phyloP scores from a whole-genome alignment of 179 eudicot genomes.

The Gypsophila paniculata region DNA sequence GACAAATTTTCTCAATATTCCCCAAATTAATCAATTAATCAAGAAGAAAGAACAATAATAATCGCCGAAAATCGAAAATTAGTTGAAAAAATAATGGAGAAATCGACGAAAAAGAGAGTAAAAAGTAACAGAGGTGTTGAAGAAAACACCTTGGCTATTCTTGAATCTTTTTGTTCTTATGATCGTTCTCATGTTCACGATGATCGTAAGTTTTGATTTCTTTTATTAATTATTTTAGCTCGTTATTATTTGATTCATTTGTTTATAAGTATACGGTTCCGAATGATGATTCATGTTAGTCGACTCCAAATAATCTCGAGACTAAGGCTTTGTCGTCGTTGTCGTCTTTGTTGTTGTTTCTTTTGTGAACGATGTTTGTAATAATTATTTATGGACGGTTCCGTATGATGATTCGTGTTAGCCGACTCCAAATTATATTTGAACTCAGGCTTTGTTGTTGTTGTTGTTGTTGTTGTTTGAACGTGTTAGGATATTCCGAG shows the following conservation, averaged over 20 bases:
- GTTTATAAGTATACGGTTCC: no score
- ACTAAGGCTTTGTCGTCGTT: no score
- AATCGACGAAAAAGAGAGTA: slow-evolving; percentile 22
- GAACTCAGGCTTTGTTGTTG: no score
- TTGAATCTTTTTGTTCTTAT: slow-evolving; percentile 54
- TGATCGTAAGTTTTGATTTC: slow-evolving; percentile 35
- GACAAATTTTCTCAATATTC: neutral
- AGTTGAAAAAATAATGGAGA: slow-evolving; percentile 37
- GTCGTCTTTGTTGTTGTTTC: no score
- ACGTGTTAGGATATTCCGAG: no score
- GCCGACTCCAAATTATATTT: no score
- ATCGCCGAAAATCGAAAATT: neutral
- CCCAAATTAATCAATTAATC: neutral
- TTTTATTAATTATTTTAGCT: neutral
- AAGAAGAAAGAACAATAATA: neutral
- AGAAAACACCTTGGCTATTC: slow-evolving; percentile 76
- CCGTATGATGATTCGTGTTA: no score
- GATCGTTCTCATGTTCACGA: slow-evolving; percentile 42
- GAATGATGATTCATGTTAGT: no score
- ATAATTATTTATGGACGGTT: no score
- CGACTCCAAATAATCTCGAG: no score
- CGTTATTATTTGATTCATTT: neutral
- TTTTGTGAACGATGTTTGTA: no score
- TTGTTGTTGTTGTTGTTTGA: no score
- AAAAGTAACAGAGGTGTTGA: slow-evolving; percentile 44